These are phyloP conservation scores for Fusarium verrucosum DNA, from an alignment of 2,329 filamentous ascomycete genomes.

Conservation along the genomic window DNA sequence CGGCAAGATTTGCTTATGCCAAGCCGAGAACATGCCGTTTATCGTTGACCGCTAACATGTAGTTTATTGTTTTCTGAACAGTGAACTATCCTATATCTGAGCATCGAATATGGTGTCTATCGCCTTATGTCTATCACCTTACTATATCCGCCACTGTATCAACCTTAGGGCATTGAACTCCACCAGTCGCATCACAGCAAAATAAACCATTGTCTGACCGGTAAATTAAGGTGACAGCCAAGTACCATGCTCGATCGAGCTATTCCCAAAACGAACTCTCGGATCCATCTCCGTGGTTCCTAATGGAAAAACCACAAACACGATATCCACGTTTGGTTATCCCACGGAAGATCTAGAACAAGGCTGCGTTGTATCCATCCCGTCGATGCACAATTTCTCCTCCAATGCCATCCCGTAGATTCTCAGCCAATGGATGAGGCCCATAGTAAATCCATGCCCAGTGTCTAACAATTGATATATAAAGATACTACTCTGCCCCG, in stretches of 20 bases:
- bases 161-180: neutral
- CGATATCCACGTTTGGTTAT: constrained; percentile 5
- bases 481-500: neutral
- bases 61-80: neutral
- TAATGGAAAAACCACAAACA: constrained; percentile 7
- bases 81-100: neutral
- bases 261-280: constrained; percentile 8
- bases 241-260: constrained; percentile 11
- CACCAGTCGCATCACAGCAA: no score
- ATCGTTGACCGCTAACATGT: neutral
- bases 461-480: neutral
- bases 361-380: neutral
- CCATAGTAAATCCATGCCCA: constrained; percentile 1
- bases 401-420: neutral
- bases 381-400: neutral
- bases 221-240: neutral
- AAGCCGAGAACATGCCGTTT: constrained; percentile 18
- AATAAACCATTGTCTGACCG: neutral
- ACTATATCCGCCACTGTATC: neutral
- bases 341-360: constrained; percentile 10
- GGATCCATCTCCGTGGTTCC: constrained; percentile 21
- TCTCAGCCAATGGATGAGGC: neutral
- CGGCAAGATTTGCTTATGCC: constrained; percentile 5
- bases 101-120: no score
- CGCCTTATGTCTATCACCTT: neutral